These are phyloP conservation scores for Vigna angularis DNA, from an alignment of 306 rosid genomes.

Conservation along the genomic window DNA sequence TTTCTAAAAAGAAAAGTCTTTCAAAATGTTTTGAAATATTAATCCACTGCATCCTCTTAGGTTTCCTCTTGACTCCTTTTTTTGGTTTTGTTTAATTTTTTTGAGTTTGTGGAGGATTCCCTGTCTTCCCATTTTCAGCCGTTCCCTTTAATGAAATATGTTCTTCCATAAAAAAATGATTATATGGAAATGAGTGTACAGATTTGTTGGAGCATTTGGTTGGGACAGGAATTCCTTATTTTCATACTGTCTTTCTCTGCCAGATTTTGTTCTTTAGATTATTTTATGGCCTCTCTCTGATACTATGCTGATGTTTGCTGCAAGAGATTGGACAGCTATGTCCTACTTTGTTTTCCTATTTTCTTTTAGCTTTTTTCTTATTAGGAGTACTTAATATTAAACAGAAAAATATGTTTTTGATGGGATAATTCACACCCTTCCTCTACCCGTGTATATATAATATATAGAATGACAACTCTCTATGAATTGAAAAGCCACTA, in stretches of 20 bases:
- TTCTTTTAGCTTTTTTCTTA: constrained; percentile 21
- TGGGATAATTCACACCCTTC: too few relatives aligned
- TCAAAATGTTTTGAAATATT: too few relatives aligned
- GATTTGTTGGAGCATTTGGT: background rate
- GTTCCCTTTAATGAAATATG: background rate
- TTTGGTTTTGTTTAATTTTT: background rate
- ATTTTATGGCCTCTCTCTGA: constrained; percentile 30
- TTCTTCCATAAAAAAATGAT: background rate
- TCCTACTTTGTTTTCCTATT: constrained; percentile 28
- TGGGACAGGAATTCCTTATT: constrained; percentile 24
- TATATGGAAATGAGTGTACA: background rate
- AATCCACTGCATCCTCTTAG: background rate
- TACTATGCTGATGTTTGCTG: constrained; percentile 31
- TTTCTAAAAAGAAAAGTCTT: too few relatives aligned
- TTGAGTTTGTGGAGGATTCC: background rate
- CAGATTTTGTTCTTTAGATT: background rate
- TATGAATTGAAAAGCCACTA: too few relatives aligned
- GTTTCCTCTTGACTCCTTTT: background rate
- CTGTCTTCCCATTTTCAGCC: background rate
- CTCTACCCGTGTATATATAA: too few relatives aligned
- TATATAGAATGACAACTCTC: too few relatives aligned
- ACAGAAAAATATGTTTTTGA: too few relatives aligned
- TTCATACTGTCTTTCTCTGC: background rate
- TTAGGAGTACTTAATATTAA: background rate
- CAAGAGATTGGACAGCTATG: constrained; percentile 26